These are phyloP conservation scores for Podaxis sp. DNA, from an alignment of 768 basidiomycete genomes.

Conservation along the genomic window DNA sequence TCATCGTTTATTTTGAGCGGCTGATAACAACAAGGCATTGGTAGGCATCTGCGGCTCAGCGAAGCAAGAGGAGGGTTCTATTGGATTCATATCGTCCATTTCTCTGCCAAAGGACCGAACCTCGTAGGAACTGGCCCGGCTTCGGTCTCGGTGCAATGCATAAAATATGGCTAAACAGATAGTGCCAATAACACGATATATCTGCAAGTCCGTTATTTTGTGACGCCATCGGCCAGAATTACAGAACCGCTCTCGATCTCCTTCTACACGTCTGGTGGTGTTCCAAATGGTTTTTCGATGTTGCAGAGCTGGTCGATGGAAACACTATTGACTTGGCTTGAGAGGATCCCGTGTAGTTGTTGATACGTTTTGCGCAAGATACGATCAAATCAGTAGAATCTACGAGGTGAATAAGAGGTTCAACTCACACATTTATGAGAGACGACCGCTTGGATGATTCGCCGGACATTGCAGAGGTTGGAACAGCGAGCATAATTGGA, in stretches of 20 bases:
- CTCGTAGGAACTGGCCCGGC: too few relatives aligned
- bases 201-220: too few relatives aligned
- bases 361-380: constrained; percentile 53
- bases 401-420: background rate
- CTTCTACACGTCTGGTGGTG: constrained; percentile 64
- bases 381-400: background rate
- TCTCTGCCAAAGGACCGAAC: too few relatives aligned
- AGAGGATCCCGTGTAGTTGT: constrained; percentile 52
- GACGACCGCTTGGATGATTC: constrained; percentile 17
- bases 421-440: constrained; percentile 20
- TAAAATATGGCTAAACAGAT: too few relatives aligned
- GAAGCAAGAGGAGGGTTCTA: too few relatives aligned
- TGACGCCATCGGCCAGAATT: constrained; percentile 64
- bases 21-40: background rate
- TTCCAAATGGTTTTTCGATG: constrained; percentile 57
- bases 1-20: background rate
- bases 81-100: too few relatives aligned
- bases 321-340: constrained; percentile 58
- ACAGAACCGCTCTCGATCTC: constrained; percentile 68
- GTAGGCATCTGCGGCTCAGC: too few relatives aligned
- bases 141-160: too few relatives aligned
- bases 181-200: too few relatives aligned
- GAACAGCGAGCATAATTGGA: too few relatives aligned
- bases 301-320: constrained; percentile 59
- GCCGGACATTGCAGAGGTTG: constrained; percentile 14